Evolutionary conservation across 352 stramenopile genomes (phyloP), one percentile per base, ranked within the genome.

Genomic region (Globisporangium abappressorium): DNA sequence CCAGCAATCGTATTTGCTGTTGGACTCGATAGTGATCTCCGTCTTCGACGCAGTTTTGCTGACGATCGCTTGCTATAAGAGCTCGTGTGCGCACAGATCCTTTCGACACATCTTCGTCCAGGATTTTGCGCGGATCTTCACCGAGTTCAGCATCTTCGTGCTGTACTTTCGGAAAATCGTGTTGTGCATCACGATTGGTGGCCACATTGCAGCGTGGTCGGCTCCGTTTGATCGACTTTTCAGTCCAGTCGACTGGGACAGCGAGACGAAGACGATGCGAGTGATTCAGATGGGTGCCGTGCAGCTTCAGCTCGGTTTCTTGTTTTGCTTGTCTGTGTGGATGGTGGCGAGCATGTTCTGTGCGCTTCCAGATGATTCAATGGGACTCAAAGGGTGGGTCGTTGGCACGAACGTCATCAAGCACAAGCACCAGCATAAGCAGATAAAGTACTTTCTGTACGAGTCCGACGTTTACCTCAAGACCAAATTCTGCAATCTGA

Each of bases 61-160:
- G 1, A 24, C 18, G 1, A 59, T 76, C 26, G 65, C 73, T 3
- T 64, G 66, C 8, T 68, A 68, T 34, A 78, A 82, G 47, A 71
- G 64, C 22, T 65, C 57, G 20, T 75, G 69, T 18, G 71, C 73
- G 12, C 66, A 71, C n/a, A 49, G 36, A 26, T 70, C 75, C 3
- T 85, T 81, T 54, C 64, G 59, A 28, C 62, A 72, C 56, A 66
- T 80, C 4, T 85, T 82, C 33, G 62, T 85, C 24, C 68, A 71
- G 18, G 73, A 85, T 57, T 79, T 82, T 64, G 75, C 75, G 0
- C 67, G 73, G 1, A 62, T 75, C 5, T 80, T 81, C 66, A 81
- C 75, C 26, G 78, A 80, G 63, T 82, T 80, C 60, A 71, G 72
- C 36, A 57, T 85, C 33, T 82, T 85, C 30, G 77, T 85, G 41